Percentiles rank a stretch among this genome's conserved stretches.
These are phyloP conservation scores for Infundibulicybe gibba DNA, from an alignment of 768 basidiomycete genomes.

Conservation along the genomic window DNA sequence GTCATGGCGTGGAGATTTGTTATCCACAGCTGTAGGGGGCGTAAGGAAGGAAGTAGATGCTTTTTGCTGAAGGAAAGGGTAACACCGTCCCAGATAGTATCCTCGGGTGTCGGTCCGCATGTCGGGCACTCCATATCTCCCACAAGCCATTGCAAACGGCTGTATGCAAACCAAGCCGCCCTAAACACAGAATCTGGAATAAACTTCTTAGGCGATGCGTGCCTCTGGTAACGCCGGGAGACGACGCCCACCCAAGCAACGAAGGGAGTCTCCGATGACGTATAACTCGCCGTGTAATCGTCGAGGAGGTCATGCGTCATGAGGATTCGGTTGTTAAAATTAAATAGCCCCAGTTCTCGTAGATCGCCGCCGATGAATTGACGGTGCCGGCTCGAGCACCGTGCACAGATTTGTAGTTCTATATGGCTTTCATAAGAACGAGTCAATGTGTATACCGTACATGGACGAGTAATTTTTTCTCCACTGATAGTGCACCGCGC, in stretches of 20 bases:
- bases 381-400: no score
- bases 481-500: no score
- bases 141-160: conserved; percentile 1
- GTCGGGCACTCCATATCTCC: conserved; percentile 14
- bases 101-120: conserved; percentile 13
- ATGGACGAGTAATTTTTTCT: no score
- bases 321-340: conserved; percentile 11
- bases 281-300: conserved; percentile 8
- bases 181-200: no score
- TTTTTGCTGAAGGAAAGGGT: conserved; percentile 13
- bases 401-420: no score
- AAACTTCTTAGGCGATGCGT: no score
- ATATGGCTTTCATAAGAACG: no score
- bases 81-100: conserved; percentile 17
- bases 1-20: neutral
- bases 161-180: conserved; percentile 11
- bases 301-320: conserved; percentile 8
- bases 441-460: no score
- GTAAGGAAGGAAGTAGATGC: conserved; percentile 9
- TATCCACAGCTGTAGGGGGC: conserved; percentile 1
- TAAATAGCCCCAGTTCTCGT: conserved; percentile 8
- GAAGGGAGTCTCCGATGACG: conserved; percentile 10
- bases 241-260: conserved; percentile 4
- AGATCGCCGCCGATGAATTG: conserved; percentile 8
- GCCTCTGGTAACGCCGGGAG: conserved; percentile 2